Percentiles rank a stretch among this genome's conserved stretches.
Conservation (phyloP, 2,329 filamentous ascomycete genomes). For the Aureobasidium sp. region DNA sequence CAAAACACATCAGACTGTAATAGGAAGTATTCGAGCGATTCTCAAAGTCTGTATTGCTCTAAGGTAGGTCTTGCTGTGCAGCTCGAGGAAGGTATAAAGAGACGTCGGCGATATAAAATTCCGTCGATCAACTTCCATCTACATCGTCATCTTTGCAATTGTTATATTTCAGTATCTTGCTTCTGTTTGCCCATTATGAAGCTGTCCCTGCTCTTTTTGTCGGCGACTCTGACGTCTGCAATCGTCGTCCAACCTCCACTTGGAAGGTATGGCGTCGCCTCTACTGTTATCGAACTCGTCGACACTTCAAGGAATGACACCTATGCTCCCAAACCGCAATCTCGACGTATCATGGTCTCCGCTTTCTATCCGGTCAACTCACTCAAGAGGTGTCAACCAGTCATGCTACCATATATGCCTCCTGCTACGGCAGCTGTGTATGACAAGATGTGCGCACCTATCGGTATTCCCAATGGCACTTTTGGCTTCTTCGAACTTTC, state of each 20-base stretch:
- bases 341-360: slow-evolving; percentile 12
- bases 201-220: background rate
- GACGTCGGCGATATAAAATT: background rate
- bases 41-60: too few relatives aligned
- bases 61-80: background rate
- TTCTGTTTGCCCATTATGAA: background rate
- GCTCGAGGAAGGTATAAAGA: background rate
- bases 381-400: background rate
- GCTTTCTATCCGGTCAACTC: slow-evolving; percentile 11
- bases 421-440: slow-evolving; percentile 9
- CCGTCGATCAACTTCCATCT: background rate
- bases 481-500: slow-evolving; percentile 11
- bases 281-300: background rate
- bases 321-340: background rate
- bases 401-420: slow-evolving; percentile 13
- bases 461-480: slow-evolving; percentile 14
- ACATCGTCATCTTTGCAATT: background rate
- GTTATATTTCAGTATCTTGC: background rate
- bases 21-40: background rate
- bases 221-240: background rate
- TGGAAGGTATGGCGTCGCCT: background rate
- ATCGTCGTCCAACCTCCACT: background rate
- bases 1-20: background rate
- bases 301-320: background rate
- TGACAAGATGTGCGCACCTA: background rate